phyloP scores from a whole-genome alignment of 352 stramenopile genomes.

The Globisporangium orthogonon region DNA sequence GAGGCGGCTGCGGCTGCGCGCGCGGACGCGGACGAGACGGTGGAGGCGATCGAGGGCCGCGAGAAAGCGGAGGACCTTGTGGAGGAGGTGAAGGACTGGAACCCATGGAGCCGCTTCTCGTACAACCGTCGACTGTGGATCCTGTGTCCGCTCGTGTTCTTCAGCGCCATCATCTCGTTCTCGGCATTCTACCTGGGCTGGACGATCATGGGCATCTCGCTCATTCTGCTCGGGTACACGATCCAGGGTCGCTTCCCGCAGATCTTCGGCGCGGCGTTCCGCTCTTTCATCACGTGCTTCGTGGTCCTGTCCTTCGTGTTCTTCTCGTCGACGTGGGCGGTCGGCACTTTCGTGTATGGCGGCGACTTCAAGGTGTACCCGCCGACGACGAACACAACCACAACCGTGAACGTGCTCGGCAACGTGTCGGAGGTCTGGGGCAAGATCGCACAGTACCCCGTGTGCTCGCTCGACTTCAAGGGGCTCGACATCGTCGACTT shows the following conservation, averaged over 20 bases:
- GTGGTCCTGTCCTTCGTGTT: constrained; percentile 83
- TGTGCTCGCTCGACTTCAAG: constrained; percentile 63
- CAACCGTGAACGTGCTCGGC: constrained; percentile 15
- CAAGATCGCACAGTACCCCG: constrained; percentile 67
- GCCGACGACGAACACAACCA: constrained; percentile 17
- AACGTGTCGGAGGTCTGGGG: constrained; percentile 32
- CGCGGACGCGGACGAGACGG: constrained; percentile 47
- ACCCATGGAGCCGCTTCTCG: constrained; percentile 79
- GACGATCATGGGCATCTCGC: constrained; percentile 75
- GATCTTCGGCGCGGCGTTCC: constrained; percentile 80
- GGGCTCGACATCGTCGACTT: constrained; percentile 78
- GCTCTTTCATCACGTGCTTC: constrained; percentile 82
- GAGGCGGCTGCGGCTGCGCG: constrained; percentile 10
- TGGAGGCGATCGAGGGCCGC: constrained; percentile 55
- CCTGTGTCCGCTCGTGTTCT: constrained; percentile 54
- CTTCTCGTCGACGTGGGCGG: constrained; percentile 83
- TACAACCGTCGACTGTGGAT: constrained; percentile 59
- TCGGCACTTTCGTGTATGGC: constrained; percentile 83
- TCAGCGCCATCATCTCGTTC: constrained; percentile 83
- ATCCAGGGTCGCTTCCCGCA: constrained; percentile 82
- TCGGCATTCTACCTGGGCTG: constrained; percentile 73
- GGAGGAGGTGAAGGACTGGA: constrained; percentile 39
- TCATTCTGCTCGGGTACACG: constrained; percentile 70
- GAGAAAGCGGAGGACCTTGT: constrained; percentile 39
- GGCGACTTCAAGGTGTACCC: constrained; percentile 78